Conservation (phyloP, 2,329 filamentous ascomycete species). For the Capronia epimyces region DNA sequence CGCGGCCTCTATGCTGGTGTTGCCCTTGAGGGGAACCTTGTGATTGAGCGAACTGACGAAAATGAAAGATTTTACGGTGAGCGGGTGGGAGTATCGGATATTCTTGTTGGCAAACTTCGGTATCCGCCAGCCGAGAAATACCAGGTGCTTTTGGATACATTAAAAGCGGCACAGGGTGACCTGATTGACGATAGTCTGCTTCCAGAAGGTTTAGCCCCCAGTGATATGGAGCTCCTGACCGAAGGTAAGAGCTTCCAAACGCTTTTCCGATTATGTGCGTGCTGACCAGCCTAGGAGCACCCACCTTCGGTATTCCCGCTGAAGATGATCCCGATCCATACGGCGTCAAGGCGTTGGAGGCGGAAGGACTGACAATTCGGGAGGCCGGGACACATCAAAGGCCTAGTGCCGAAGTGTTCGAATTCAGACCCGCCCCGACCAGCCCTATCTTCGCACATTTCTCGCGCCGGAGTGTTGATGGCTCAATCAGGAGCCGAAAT, state of each 20-base stretch:
- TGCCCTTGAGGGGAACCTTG: constrained; percentile 77
- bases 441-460: constrained; percentile 63
- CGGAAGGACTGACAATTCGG: constrained; percentile 80
- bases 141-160: constrained; percentile 66
- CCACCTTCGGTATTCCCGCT: constrained; percentile 71
- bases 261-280: constrained; percentile 32
- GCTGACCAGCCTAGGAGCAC: constrained; percentile 27
- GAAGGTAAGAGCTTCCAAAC: constrained; percentile 44
- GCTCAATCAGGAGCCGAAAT: constrained; percentile 62
- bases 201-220: constrained; percentile 64
- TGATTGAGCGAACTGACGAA: constrained; percentile 80
- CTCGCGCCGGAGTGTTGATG: constrained; percentile 63
- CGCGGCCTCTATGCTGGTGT: constrained; percentile 83
- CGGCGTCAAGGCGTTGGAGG: constrained; percentile 82
- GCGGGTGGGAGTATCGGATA: constrained; percentile 56
- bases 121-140: constrained; percentile 51
- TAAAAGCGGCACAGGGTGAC: constrained; percentile 83
- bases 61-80: constrained; percentile 81
- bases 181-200: constrained; percentile 67
- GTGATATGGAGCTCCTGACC: constrained; percentile 59
- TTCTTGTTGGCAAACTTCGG: constrained; percentile 56
- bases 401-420: constrained; percentile 73
- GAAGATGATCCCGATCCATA: constrained; percentile 83
- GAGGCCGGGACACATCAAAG: constrained; percentile 76
- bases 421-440: constrained; percentile 69